Percentiles rank a stretch among this genome's conserved stretches.
These are phyloP conservation scores for Vararia minispora DNA, from an alignment of 768 basidiomycete species.

Conservation along the genomic window DNA sequence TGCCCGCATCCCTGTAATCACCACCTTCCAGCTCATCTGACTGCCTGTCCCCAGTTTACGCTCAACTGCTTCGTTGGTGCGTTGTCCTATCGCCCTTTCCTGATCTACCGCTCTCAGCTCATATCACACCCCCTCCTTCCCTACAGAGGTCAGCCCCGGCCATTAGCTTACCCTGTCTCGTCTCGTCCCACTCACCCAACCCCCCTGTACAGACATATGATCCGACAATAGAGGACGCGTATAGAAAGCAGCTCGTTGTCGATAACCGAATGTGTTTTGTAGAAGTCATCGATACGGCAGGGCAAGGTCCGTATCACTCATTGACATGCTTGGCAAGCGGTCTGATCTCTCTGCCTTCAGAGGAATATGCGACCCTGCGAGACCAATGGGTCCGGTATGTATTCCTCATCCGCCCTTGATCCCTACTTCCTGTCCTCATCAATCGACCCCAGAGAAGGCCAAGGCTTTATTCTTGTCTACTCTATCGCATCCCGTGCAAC, in stretches of 20 bases:
- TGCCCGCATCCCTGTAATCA: constrained; percentile 19
- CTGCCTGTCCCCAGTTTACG: constrained; percentile 55
- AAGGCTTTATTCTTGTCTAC: constrained; percentile 96
- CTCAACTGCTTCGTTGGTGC: constrained; percentile 92
- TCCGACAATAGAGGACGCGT: constrained; percentile 97
- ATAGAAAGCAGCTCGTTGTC: constrained; percentile 89
- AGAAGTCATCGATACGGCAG: constrained; percentile 95
- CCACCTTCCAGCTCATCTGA: constrained; percentile 2
- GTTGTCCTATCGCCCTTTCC: constrained; percentile 19
- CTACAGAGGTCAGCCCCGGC: constrained; percentile 40
- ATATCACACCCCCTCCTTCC: constrained; percentile 9
- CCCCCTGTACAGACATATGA: constrained; percentile 68
- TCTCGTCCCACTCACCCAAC: constrained; percentile 9
- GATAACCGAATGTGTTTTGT: constrained; percentile 94
- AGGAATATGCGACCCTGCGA: constrained; percentile 93
- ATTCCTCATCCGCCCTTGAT: constrained; percentile 5
- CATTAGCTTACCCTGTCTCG: constrained; percentile 5
- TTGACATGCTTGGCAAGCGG: constrained; percentile 3
- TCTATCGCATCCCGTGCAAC: constrained; percentile 91
- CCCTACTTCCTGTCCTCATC: constrained; percentile 7
- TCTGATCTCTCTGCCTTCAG: constrained; percentile 30
- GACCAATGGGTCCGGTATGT: constrained; percentile 97
- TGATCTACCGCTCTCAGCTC: constrained; percentile 4
- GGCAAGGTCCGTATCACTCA: constrained; percentile 61
- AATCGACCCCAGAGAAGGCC: constrained; percentile 62